Base-by-base conservation (phyloP, 805 yeast genomes). In the Peterozyma toletana region DNA sequence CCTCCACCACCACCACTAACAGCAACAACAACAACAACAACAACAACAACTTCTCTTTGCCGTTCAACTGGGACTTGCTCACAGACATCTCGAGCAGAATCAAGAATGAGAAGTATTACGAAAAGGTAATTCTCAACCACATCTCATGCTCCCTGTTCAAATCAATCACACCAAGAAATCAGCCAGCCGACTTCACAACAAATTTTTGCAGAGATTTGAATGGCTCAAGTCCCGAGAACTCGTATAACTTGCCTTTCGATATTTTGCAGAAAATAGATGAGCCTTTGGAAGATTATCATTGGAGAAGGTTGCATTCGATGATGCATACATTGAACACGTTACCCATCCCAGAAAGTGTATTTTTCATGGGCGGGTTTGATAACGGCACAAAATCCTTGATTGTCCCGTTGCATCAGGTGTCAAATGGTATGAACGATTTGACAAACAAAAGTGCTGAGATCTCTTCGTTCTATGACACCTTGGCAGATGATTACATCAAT, bases 381-480 rank as follows among this genome's bases (percentile, higher is more conserved):
- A 18, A 16, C 13, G 5, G 9, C 2, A 27, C 31, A 10, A 33
- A 31, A 31, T 13, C 35, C 14, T 37, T 44, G 38, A 27, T 40
- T 16, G 35, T 44, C 9, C 47, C 47, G 9, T 39, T 43, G 37
- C 15, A 35, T 14, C 13, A 39, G 5, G 42, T 39, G 3, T 34
- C 39, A 13, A 43, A 43, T 43, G 46, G 46, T 30, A 39, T 11
- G 7, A 43, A 43, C 39, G 46, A 43, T 15, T 39, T 43, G 34
- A 43, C 46, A 17, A 33, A 29, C 18, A 39, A 21, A 10, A 14
- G 15, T 6, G 15, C 16, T 5, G 18, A 33, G 13, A 35, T 43
- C 11, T 30, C 38, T 3, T 29, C 30, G 15, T 38, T 38, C 14
- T 38, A 38, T 9, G 35, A 34, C 18, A 38, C 21, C 2, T 10